Evolutionary conservation across 75 land plant genomes (phyloP), one percentile per base, ranked within the genome.

Genomic region (Larix kaempferi): DNA sequence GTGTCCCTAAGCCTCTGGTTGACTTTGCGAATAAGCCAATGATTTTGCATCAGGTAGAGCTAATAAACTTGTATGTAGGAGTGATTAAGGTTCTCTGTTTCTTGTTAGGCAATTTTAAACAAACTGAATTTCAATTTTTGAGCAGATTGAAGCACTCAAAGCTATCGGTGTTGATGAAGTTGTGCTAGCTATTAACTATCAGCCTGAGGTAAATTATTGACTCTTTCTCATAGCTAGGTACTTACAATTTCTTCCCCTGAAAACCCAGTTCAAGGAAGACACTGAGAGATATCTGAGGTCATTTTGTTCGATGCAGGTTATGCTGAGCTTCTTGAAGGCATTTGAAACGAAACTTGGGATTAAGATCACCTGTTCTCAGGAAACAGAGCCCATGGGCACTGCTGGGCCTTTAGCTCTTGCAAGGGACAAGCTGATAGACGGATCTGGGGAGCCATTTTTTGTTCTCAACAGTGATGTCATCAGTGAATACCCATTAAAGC

Each of bases 11-110:
- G 86, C 98, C 98, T 29, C 91, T 95, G 19, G 98, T 95, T 77
- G 98, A 95, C 59, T 95, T 95, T 80, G 98, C 96, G 27, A 95
- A 95, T 83, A 93, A 95, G 76, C 96, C 98, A 65, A 95, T 95
- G 96, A 93, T 95, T 73, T 81, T 93, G 75, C 98, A 95, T 77
- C 98, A 93, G 98, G 98, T 93, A 80, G 72, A 29, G 29, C 57
- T 55, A 5, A 55, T 2, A 74, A 39, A 56, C n/a, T 25, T 14
- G 26, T 54, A n/a, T 56, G 25, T 19, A 6, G 39, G 22, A 41
- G 41, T 56, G n/a, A 26, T 54, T n/a, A 15, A 55, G 16, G 41
- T 19, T 56, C 5, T 25, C 25, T 17, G 35, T 27, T 15, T 52
- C 21, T 12, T 52, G n/a, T 74, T 5, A 6, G 33, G 17, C 21